Base-by-base conservation (phyloP, 2,329 filamentous ascomycete species). In the Colletotrichum sp. region DNA sequence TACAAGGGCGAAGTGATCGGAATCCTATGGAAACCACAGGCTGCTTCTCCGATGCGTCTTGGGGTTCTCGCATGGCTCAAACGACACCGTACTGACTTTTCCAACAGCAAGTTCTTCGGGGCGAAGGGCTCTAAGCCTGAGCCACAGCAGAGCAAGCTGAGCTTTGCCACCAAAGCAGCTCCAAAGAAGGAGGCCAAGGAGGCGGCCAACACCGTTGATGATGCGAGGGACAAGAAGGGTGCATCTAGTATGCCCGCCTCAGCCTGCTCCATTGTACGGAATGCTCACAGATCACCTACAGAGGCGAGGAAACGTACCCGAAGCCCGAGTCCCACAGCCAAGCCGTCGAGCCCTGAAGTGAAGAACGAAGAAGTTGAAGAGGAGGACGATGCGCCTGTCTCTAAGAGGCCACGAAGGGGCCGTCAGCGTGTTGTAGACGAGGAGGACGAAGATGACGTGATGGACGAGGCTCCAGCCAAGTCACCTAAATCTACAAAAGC, bases 51-150 rank as follows among this genome's bases (percentile, higher is more conserved):
- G 12, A 52, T 52, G 43, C 43, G n/a, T 52, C 52, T 26, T 57
- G 6, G 24, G 15, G 16, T 18, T 10, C 16, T 52, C 32, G n/a
- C n/a, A 26, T 71, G 60, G 28, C 16, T 13, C 10, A n/a, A 48
- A 58, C 26, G 48, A 16, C 30, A 32, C 5, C 6, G 43, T 34
- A 30, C 77, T 78, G 52, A 78, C 66, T n/a, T 28, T 48, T 15
- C 21, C 3, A 70, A 18, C 67, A 99, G 96, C 77, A 97, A 96
- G 83, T 98, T 98, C 87, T 98, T 98, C 82, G 92, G 92, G 24
- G 90, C 91, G 30, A 91, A 91, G 80, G 93, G 92, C 67, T 84
- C 89, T 7, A 90, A 90, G 79, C 84, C 90, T 1, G 87, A 79
- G 15, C 89, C 90, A 48, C 94, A 95, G 83, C 95, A 98, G 84